phyloP scores from a whole-genome alignment of 345 rosid species.

The Populus ilicifolia region DNA sequence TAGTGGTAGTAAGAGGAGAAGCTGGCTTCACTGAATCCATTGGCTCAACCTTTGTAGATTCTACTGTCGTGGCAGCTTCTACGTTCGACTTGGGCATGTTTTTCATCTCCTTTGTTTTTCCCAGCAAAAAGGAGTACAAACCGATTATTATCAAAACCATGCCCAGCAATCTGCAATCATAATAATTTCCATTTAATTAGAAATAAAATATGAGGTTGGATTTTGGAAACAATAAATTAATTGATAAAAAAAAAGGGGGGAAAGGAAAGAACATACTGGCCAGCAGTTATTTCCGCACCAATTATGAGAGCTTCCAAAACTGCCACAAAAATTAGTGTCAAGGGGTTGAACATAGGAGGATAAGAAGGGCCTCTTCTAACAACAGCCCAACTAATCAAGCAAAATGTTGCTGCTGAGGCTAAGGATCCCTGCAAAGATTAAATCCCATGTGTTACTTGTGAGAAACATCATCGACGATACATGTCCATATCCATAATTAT shows the following conservation, averaged over 20 bases:
- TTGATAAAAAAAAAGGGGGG: not conserved
- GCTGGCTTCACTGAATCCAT: not conserved
- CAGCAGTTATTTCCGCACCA: slow-evolving; percentile 30
- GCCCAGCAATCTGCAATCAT: slow-evolving; percentile 34
- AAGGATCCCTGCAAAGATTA: slow-evolving; percentile 36
- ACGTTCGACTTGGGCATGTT: not conserved
- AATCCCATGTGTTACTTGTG: not conserved
- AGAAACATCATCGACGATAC: no score
- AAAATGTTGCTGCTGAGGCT: slow-evolving; percentile 38
- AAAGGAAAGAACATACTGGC: slow-evolving; percentile 25
- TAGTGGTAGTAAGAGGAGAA: not conserved
- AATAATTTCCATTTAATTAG: not conserved
- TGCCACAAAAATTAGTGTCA: slow-evolving; percentile 39
- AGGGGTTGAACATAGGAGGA: slow-evolving; percentile 53
- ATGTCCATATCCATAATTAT: no score
- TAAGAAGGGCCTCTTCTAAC: slow-evolving; percentile 45
- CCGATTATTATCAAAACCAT: slow-evolving; percentile 36
- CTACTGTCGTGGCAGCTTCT: not conserved
- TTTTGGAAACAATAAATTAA: not conserved
- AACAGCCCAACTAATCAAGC: slow-evolving; percentile 33
- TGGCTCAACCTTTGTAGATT: not conserved
- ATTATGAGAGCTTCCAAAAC: slow-evolving; percentile 37
- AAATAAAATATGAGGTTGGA: not conserved
- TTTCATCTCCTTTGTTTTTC: slow-evolving; percentile 27
- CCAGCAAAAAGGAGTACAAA: slow-evolving; percentile 43